Evolutionary conservation across 768 basidiomycete genomes (phyloP).

Genomic region (Kwoniella botswanensis): DNA sequence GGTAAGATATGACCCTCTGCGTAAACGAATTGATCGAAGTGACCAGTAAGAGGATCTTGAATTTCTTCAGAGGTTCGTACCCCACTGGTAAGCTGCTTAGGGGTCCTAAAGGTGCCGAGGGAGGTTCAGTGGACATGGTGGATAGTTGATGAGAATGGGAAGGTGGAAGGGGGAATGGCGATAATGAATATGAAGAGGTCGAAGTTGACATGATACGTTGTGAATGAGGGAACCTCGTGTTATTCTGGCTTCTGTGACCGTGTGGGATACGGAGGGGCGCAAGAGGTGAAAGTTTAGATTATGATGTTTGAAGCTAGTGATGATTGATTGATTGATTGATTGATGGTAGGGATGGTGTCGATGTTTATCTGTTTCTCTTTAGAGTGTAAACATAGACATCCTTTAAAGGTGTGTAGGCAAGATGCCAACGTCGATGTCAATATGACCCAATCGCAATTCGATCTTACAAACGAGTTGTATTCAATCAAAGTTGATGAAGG

Average conservation of each 20-base stretch:
- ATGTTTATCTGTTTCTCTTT: neutral
- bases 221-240: neutral
- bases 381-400: neutral
- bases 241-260: neutral
- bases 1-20: slow-evolving; percentile 39
- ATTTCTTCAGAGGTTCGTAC: slow-evolving; percentile 19
- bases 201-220: neutral
- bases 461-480: neutral
- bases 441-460: neutral
- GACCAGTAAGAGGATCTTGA: slow-evolving; percentile 41
- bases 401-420: neutral
- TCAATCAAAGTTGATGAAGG: too few species aligned
- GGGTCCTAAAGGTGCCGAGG: slow-evolving; percentile 33
- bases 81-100: slow-evolving; percentile 24
- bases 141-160: neutral
- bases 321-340: neutral
- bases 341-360: neutral
- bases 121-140: slow-evolving; percentile 2
- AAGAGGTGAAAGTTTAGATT: neutral
- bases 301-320: slow-evolving; percentile 4
- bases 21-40: slow-evolving; percentile 52
- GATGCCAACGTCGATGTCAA: too few species aligned
- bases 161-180: slow-evolving; percentile 4
- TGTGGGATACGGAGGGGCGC: neutral
- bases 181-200: slow-evolving; percentile 3